Evolutionary conservation across 2,329 filamentous ascomycete genomes (phyloP).

Genomic region (Herpomyces periplanetae): DNA sequence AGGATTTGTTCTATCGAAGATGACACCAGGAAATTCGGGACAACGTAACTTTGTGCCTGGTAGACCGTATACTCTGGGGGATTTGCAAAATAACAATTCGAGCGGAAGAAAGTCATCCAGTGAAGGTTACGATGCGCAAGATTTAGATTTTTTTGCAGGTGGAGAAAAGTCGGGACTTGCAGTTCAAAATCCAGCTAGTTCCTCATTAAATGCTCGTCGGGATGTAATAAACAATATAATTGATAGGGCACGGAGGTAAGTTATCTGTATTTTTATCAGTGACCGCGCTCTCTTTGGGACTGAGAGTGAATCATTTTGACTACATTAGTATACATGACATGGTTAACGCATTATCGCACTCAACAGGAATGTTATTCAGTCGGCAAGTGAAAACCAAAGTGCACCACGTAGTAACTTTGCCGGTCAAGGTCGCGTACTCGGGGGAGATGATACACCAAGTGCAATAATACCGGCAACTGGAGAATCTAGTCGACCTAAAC

Average conservation of each 20-base stretch:
- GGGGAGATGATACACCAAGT: slow-evolving; percentile 33
- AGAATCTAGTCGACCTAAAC: slow-evolving; percentile 5
- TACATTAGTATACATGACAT: slow-evolving; percentile 1
- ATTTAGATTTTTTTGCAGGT: slow-evolving; percentile 33
- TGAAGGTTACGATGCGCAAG: slow-evolving; percentile 16
- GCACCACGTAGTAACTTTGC: slow-evolving; percentile 17
- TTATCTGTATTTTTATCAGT: too few species aligned
- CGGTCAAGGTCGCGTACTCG: slow-evolving; percentile 32
- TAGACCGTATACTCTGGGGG: too few species aligned
- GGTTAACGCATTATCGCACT: slow-evolving; percentile 15
- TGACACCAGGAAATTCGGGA: too few species aligned
- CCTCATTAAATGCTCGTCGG: slow-evolving; percentile 13
- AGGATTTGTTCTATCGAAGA: too few species aligned
- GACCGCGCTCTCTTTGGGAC: slow-evolving; percentile 6
- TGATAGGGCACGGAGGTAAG: neutral
- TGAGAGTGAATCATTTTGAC: slow-evolving; percentile 6
- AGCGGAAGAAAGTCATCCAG: too few species aligned
- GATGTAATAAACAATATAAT: slow-evolving; percentile 12
- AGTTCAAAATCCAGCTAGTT: slow-evolving; percentile 18
- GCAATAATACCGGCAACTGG: slow-evolving; percentile 21
- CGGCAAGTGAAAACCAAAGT: slow-evolving; percentile 13
- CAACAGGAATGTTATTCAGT: slow-evolving; percentile 16
- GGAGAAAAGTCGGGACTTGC: slow-evolving; percentile 46
- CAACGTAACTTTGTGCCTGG: too few species aligned
- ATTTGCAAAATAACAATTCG: too few species aligned